Conservation (phyloP, 1,139 yeast species). For the Saccharomycopsis hybrid region DNA sequence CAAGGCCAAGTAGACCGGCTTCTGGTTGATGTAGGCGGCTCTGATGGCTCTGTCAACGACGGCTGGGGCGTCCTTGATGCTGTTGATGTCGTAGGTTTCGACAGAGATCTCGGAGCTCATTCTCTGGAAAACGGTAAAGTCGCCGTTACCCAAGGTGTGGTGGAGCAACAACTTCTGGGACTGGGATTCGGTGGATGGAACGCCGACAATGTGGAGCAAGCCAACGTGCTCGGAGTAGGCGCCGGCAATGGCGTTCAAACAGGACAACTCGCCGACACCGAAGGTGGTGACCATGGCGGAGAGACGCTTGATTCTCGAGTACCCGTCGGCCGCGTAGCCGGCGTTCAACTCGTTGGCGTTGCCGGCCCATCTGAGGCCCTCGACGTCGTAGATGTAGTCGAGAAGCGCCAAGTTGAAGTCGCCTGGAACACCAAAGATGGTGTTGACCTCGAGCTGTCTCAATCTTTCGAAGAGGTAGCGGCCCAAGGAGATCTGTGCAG, state of each 20-base stretch:
- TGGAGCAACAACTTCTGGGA: conserved; percentile 49
- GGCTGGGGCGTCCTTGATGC: conserved; percentile 55
- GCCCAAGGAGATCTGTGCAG: conserved; percentile 33
- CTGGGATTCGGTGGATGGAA: conserved; percentile 57
- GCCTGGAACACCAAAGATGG: conserved; percentile 63
- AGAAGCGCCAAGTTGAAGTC: conserved; percentile 61
- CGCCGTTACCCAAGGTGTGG: conserved; percentile 80
- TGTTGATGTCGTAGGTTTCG: conserved; percentile 58
- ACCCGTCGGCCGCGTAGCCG: conserved; percentile 68
- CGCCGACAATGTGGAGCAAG: conserved; percentile 48
- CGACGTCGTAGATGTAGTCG: conserved; percentile 58
- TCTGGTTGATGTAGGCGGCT: conserved; percentile 63
- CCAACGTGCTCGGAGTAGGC: conserved; percentile 57
- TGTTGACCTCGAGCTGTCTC: conserved; percentile 44
- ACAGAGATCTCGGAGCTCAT: conserved; percentile 69
- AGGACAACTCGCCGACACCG: conserved; percentile 62
- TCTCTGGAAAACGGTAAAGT: conserved; percentile 68
- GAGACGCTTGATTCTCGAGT: conserved; percentile 56
- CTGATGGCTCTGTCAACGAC: conserved; percentile 71
- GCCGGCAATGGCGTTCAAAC: conserved; percentile 54
- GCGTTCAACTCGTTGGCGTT: conserved; percentile 70
- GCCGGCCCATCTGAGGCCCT: conserved; percentile 60
- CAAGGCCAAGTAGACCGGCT: conserved; percentile 78
- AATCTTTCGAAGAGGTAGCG: conserved; percentile 58
- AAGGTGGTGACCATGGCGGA: conserved; percentile 58